phyloP scores from a whole-genome alignment of 176 grass and related monocot species.

The bread wheat (Triticum aestivum) region DNA sequence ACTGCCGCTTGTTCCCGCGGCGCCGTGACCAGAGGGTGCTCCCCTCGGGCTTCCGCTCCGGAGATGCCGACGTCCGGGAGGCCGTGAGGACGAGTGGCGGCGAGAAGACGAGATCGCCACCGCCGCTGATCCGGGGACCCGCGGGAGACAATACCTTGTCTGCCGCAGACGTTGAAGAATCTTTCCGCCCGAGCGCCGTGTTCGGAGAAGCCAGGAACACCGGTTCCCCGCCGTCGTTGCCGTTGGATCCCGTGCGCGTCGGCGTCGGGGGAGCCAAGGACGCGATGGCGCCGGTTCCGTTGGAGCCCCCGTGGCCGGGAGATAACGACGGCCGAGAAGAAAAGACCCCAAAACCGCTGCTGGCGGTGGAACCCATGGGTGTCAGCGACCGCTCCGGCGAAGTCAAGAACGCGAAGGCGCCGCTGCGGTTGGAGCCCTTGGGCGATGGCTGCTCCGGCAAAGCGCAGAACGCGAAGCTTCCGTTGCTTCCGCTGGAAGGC shows the following conservation, averaged over 20 bases:
- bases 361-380: neutral
- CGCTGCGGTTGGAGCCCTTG: neutral
- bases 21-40: constrained; percentile 6
- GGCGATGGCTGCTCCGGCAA: neutral
- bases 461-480: neutral
- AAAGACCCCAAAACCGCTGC: neutral
- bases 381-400: neutral
- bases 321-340: neutral
- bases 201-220: neutral
- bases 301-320: neutral
- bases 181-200: neutral
- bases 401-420: neutral
- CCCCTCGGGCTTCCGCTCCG: neutral
- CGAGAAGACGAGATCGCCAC: neutral
- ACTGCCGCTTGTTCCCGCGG: constrained; percentile 4
- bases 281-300: neutral
- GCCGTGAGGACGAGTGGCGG: neutral
- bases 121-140: neutral
- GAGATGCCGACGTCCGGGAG: neutral
- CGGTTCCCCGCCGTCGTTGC: neutral
- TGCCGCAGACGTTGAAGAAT: neutral
- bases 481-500: neutral
- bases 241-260: neutral
- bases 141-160: neutral
- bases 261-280: neutral